Conservation (phyloP, 2,329 filamentous ascomycete species). For the Endoconidiophora polonica region DNA sequence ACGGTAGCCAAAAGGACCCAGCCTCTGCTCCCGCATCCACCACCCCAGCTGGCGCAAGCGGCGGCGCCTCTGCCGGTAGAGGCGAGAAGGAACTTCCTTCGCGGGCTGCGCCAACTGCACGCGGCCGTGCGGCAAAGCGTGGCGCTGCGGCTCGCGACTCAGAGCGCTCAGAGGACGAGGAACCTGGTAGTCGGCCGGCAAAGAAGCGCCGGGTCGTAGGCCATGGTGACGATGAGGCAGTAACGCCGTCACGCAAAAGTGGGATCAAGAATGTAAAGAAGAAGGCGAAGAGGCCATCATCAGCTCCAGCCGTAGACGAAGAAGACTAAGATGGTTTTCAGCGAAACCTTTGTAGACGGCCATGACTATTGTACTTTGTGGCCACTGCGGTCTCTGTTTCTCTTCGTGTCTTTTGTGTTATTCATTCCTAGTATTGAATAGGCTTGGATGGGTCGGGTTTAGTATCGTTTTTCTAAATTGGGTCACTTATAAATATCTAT, state of each 20-base stretch:
- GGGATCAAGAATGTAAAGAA: slow-evolving; percentile 11
- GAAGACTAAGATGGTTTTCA: neutral
- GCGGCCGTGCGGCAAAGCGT: slow-evolving; percentile 20
- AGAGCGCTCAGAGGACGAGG: slow-evolving; percentile 9
- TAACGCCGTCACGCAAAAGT: slow-evolving; percentile 15
- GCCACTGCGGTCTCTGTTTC: neutral
- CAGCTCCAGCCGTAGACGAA: neutral
- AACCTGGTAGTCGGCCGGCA: slow-evolving; percentile 3
- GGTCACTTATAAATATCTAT: too few species aligned
- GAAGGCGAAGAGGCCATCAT: slow-evolving; percentile 8
- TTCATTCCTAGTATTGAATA: neutral
- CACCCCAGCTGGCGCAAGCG: slow-evolving; percentile 23
- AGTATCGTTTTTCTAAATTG: neutral
- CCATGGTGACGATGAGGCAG: slow-evolving; percentile 19
- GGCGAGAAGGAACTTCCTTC: slow-evolving; percentile 23
- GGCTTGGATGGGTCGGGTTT: neutral
- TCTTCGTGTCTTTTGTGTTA: neutral
- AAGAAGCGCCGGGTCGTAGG: slow-evolving; percentile 19
- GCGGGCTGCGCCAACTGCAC: slow-evolving; percentile 15
- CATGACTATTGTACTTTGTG: too few species aligned
- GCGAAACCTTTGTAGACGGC: neutral
- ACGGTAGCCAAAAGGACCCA: slow-evolving; percentile 26
- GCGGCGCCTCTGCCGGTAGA: slow-evolving; percentile 18
- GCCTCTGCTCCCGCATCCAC: neutral
- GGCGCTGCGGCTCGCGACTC: slow-evolving; percentile 22